These are phyloP conservation scores for Aspergillus nanangensis DNA, from an alignment of 495 filamentous ascomycete genomes.

Conservation along the genomic window DNA sequence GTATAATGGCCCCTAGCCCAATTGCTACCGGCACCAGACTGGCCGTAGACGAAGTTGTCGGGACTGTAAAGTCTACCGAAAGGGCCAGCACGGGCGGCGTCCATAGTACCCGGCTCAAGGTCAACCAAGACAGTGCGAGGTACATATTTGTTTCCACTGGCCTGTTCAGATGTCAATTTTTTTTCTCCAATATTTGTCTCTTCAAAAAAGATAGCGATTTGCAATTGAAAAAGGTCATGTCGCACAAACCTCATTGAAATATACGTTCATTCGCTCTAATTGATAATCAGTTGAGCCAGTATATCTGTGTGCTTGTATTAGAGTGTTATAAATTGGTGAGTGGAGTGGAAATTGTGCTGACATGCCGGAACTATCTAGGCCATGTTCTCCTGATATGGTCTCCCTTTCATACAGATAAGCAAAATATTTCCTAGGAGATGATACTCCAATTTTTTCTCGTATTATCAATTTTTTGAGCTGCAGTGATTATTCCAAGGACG, in stretches of 20 bases:
- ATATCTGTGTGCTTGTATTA: slow-evolving; percentile 60
- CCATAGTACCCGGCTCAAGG: slow-evolving; percentile 97
- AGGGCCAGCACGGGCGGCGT: slow-evolving; percentile 96
- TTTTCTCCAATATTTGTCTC: no score
- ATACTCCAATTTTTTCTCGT: background rate
- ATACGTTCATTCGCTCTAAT: slow-evolving; percentile 99
- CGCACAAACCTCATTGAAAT: slow-evolving; percentile 93
- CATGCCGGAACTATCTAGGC: slow-evolving; percentile 92
- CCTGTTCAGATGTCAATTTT: slow-evolving; percentile 47
- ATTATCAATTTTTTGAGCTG: background rate
- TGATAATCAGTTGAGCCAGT: slow-evolving; percentile 97
- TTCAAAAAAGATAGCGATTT: background rate
- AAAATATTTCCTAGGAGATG: background rate
- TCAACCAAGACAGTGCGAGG: slow-evolving; percentile 99
- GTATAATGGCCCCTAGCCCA: slow-evolving; percentile 99
- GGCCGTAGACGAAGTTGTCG: slow-evolving; percentile 99
- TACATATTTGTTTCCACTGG: slow-evolving; percentile 96
- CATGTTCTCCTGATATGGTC: slow-evolving; percentile 97
- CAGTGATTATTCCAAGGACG: slow-evolving; percentile 25
- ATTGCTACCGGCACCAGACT: slow-evolving; percentile 99
- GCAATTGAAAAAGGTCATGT: background rate
- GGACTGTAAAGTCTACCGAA: slow-evolving; percentile 99
- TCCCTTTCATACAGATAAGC: slow-evolving; percentile 57
- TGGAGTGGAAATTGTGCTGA: slow-evolving; percentile 47
- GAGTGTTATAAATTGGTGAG: background rate